Evolutionary conservation across 2,329 filamentous ascomycete genomes (phyloP).

Genomic region (Aureobasidium leucospermi): DNA sequence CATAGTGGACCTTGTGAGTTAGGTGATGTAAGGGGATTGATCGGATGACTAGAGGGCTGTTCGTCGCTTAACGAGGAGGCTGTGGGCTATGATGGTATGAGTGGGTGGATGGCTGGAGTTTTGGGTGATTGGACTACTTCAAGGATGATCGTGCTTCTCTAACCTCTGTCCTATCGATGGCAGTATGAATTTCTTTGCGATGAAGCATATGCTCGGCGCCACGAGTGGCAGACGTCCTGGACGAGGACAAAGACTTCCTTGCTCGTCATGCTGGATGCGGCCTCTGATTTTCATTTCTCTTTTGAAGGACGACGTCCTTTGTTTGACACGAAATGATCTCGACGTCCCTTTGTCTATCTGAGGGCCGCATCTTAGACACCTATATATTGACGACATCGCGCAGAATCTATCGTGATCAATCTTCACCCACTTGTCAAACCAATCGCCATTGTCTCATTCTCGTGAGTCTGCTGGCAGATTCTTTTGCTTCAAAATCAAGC

Average conservation of each 20-base stretch:
- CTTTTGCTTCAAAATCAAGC: neutral
- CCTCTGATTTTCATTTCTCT: too few species aligned
- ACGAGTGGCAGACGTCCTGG: too few species aligned
- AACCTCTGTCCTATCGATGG: too few species aligned
- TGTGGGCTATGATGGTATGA: neutral
- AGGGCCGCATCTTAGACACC: neutral
- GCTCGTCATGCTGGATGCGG: neutral
- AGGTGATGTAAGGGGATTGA: neutral
- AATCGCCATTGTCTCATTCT: neutral
- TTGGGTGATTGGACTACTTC: too few species aligned
- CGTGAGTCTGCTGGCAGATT: conserved; percentile 6
- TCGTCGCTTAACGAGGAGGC: neutral
- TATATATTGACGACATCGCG: neutral
- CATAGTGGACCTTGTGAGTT: neutral
- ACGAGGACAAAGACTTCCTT: neutral
- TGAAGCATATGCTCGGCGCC: too few species aligned
- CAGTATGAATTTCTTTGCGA: too few species aligned
- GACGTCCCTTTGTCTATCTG: too few species aligned
- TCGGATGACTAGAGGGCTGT: neutral
- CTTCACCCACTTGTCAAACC: neutral
- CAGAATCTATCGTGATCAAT: neutral
- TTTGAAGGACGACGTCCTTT: too few species aligned
- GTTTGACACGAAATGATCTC: too few species aligned
- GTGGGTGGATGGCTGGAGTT: neutral
- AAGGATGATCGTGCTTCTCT: neutral